Percentiles rank a stretch among this genome's conserved stretches.
Conservation (phyloP, 768 basidiomycete genomes). For the Galerina sulciceps region DNA sequence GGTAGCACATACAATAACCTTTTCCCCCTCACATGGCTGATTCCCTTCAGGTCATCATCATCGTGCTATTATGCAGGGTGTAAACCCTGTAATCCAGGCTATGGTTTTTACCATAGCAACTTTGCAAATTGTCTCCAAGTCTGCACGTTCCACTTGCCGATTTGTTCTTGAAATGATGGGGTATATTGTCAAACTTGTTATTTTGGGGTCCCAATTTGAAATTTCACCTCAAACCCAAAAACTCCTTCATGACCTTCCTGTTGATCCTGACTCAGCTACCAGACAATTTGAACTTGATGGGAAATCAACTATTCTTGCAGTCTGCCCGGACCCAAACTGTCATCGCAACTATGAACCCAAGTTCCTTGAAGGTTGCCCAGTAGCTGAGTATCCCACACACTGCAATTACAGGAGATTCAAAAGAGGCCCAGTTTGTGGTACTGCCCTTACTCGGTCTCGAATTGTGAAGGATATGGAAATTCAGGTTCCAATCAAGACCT, state of each 20-base stretch:
- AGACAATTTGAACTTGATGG: too few relatives aligned
- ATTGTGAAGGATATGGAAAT: neutral
- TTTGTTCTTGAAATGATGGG: conserved; percentile 14
- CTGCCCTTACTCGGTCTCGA: conserved; percentile 4
- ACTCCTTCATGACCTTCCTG: too few relatives aligned
- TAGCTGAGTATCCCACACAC: conserved; percentile 13
- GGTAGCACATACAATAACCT: too few relatives aligned
- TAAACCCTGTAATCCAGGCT: conserved; percentile 10
- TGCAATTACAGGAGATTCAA: conserved; percentile 9
- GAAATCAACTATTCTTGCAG: neutral
- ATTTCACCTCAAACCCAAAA: neutral
- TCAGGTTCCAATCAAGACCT: conserved; percentile 21
- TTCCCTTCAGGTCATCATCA: conserved; percentile 9
- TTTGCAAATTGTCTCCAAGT: conserved; percentile 6
- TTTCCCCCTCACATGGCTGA: too few relatives aligned
- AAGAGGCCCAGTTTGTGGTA: conserved; percentile 6
- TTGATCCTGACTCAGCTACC: too few relatives aligned
- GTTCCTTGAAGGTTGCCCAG: conserved; percentile 1
- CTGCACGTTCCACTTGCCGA: conserved; percentile 1
- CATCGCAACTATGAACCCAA: conserved; percentile 17
- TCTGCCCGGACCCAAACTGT: conserved; percentile 10
- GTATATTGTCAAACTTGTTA: conserved; percentile 9
- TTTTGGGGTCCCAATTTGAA: neutral
- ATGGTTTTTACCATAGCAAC: conserved; percentile 12
- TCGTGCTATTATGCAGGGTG: conserved; percentile 3